These are phyloP conservation scores for Boletus huronensis DNA, from an alignment of 768 basidiomycete species.

Conservation along the genomic window DNA sequence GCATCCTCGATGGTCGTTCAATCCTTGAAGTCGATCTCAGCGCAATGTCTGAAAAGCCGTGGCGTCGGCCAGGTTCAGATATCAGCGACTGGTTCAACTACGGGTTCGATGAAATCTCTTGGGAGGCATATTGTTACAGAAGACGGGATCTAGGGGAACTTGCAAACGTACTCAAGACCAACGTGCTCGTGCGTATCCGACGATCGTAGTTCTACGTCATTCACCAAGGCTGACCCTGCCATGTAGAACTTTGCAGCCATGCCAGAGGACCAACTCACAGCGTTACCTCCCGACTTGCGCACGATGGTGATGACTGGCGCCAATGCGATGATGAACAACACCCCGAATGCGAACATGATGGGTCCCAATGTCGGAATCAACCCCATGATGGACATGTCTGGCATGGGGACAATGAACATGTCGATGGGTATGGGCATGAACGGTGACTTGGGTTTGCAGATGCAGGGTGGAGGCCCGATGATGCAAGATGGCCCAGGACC, in stretches of 20 bases:
- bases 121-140: slow-evolving; percentile 89
- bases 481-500: slow-evolving; percentile 48
- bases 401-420: slow-evolving; percentile 58
- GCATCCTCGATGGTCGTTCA: slow-evolving; percentile 67
- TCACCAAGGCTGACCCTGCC: slow-evolving; percentile 3
- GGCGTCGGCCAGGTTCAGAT: slow-evolving; percentile 90
- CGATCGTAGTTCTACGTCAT: not conserved
- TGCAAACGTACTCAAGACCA: slow-evolving; percentile 75
- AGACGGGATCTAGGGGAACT: slow-evolving; percentile 78
- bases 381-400: slow-evolving; percentile 79
- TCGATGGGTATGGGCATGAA: slow-evolving; percentile 56
- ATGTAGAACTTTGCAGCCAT: slow-evolving; percentile 74
- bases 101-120: slow-evolving; percentile 95
- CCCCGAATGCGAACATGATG: slow-evolving; percentile 54
- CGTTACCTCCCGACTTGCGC: slow-evolving; percentile 76
- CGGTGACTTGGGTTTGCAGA: slow-evolving; percentile 60
- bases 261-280: slow-evolving; percentile 75
- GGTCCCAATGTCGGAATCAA: slow-evolving; percentile 46
- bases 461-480: slow-evolving; percentile 47
- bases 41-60: slow-evolving; percentile 77
- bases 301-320: slow-evolving; percentile 87
- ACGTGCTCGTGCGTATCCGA: slow-evolving; percentile 63
- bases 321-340: slow-evolving; percentile 72
- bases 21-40: slow-evolving; percentile 83
- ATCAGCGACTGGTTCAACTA: slow-evolving; percentile 99